These are phyloP conservation scores for Lyophyllum shimeji DNA, from an alignment of 768 basidiomycete genomes.

Conservation along the genomic window DNA sequence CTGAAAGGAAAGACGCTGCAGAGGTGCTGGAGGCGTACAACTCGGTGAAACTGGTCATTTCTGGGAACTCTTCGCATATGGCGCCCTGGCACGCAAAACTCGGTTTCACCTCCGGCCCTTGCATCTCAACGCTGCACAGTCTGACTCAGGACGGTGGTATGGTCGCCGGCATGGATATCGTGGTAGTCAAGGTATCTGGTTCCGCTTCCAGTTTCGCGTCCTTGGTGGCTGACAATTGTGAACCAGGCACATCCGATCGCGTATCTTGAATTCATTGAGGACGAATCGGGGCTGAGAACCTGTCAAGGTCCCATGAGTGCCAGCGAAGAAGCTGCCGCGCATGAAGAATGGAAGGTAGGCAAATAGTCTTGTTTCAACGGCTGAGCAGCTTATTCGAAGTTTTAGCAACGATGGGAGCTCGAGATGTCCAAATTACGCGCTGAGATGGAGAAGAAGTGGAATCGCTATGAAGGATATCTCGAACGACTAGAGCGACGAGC, in stretches of 20 bases:
- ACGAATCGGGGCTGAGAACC: slow-evolving; percentile 44
- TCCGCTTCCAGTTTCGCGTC: background rate
- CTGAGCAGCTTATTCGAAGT: background rate
- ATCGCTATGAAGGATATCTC: slow-evolving; percentile 55
- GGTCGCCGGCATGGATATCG: slow-evolving; percentile 72
- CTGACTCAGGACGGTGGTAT: slow-evolving; percentile 81
- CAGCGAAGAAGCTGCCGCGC: slow-evolving; percentile 61
- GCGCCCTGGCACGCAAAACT: slow-evolving; percentile 88
- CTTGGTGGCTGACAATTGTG: background rate
- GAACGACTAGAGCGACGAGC: slow-evolving; percentile 64
- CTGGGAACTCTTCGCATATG: slow-evolving; percentile 84
- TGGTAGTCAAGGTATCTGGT: slow-evolving; percentile 59
- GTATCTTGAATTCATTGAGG: slow-evolving; percentile 68
- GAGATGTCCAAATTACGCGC: slow-evolving; percentile 59
- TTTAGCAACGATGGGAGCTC: slow-evolving; percentile 55
- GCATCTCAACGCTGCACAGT: slow-evolving; percentile 75
- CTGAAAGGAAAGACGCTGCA: slow-evolving; percentile 70
- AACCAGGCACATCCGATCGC: slow-evolving; percentile 72
- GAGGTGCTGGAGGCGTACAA: slow-evolving; percentile 84
- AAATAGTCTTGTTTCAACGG: background rate
- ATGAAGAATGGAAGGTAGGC: slow-evolving; percentile 70
- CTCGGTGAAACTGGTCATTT: slow-evolving; percentile 61
- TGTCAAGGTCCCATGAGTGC: slow-evolving; percentile 66
- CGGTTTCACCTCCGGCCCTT: slow-evolving; percentile 69
- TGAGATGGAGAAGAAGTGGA: slow-evolving; percentile 56